phyloP scores from a whole-genome alignment of 2,329 filamentous ascomycete genomes.

The Blastomyces gilchristii region DNA sequence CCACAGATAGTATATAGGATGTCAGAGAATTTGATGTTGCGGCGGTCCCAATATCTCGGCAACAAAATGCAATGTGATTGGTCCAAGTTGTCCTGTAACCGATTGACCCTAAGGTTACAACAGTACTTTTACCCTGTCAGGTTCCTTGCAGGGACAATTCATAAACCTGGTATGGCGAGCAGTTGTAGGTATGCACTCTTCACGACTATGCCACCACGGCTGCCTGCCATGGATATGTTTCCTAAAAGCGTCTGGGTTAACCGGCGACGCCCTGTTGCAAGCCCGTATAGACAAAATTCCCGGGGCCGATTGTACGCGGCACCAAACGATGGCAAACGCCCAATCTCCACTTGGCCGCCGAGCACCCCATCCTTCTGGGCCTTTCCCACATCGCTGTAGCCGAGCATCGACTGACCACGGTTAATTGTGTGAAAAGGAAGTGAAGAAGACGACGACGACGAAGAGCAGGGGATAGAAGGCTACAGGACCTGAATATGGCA shows the following conservation, averaged over 20 bases:
- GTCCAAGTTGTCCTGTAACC: no score
- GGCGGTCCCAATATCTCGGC: neutral
- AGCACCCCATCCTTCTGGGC: neutral
- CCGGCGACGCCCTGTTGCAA: neutral
- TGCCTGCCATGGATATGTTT: neutral
- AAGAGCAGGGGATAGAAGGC: neutral
- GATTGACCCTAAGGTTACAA: no score
- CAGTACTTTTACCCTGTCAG: no score
- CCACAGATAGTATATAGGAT: neutral
- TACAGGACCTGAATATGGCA: neutral
- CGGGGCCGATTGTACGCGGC: neutral
- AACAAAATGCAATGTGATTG: neutral
- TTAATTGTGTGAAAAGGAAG: slow-evolving; percentile 1
- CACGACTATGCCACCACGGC: neutral
- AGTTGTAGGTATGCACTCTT: neutral
- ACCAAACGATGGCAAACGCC: slow-evolving; percentile 1
- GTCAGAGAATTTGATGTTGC: neutral
- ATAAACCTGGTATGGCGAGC: neutral
- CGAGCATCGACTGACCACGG: neutral
- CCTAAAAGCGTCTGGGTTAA: neutral
- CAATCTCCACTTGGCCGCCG: neutral
- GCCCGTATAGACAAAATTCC: neutral
- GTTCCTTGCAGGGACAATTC: neutral
- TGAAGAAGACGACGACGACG: neutral
- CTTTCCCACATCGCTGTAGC: neutral